phyloP scores from a whole-genome alignment of 306 rosid species.

The Glycyrrhiza uralensis region DNA sequence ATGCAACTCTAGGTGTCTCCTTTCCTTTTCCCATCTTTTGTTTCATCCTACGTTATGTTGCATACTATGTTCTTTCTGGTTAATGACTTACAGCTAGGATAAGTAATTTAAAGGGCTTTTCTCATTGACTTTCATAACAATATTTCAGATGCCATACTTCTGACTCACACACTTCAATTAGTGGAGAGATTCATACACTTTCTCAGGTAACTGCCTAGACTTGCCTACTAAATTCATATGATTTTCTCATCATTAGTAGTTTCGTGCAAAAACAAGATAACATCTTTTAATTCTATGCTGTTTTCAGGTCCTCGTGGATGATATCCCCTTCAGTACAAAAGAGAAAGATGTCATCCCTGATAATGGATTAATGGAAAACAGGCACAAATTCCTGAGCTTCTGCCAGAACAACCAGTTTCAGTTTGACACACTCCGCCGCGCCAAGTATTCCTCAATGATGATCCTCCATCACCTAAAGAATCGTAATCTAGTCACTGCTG shows the following conservation, averaged over 20 bases:
- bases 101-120: not conserved
- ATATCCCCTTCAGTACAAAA: conserved; percentile 39
- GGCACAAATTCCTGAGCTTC: conserved; percentile 43
- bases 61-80: not conserved
- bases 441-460: conserved; percentile 68
- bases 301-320: conserved; percentile 40
- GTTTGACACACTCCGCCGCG: conserved; percentile 61
- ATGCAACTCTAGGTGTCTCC: not conserved
- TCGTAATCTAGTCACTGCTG: not conserved
- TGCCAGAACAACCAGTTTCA: conserved; percentile 49
- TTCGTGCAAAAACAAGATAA: not conserved
- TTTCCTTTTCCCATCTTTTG: not conserved
- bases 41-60: not conserved
- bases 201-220: conserved; percentile 34
- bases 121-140: conserved; percentile 2
- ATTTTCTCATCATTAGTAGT: not conserved
- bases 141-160: conserved; percentile 40
- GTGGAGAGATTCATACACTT: conserved; percentile 43
- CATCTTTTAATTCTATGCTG: not conserved
- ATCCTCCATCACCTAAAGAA: conserved; percentile 41
- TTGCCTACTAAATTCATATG: not conserved
- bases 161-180: conserved; percentile 37
- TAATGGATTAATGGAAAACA: conserved; percentile 36
- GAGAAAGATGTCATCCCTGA: conserved; percentile 42
- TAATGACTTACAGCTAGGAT: not conserved